phyloP scores from a whole-genome alignment of 1,284 basidiomycete species.

The Trametes hirsuta region DNA sequence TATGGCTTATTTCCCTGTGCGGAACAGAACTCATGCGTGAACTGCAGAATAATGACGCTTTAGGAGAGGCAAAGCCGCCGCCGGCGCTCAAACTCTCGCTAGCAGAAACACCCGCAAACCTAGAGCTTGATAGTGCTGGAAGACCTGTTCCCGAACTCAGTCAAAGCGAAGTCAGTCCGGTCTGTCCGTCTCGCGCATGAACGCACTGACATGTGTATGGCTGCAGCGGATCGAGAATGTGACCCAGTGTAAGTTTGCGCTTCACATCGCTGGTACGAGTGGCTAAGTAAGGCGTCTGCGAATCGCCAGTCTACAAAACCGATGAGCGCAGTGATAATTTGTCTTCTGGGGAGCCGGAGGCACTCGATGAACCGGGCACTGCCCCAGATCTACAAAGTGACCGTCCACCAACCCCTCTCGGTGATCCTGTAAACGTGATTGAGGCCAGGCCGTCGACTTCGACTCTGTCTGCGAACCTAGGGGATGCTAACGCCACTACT shows the following conservation, averaged over 20 bases:
- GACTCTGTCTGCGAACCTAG: not conserved
- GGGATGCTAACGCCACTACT: not conserved
- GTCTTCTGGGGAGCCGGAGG: constrained; percentile 4
- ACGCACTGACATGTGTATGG: not conserved
- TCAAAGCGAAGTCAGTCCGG: constrained; percentile 22
- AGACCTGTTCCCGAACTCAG: constrained; percentile 19
- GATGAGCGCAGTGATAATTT: constrained; percentile 30
- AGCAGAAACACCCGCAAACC: constrained; percentile 18
- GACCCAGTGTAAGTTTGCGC: constrained; percentile 19
- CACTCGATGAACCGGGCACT: not conserved
- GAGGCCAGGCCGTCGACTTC: too few relatives aligned
- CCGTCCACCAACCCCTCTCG: not conserved
- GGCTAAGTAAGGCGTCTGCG: not conserved
- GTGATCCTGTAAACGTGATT: not conserved
- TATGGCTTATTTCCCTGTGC: not conserved
- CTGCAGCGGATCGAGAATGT: constrained; percentile 27
- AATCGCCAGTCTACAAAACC: constrained; percentile 29
- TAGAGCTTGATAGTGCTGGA: constrained; percentile 26
- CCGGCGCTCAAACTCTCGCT: constrained; percentile 23
- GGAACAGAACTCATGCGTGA: too few relatives aligned
- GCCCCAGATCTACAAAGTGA: not conserved
- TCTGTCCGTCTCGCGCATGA: not conserved
- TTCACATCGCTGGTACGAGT: not conserved
- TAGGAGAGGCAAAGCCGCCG: not conserved
- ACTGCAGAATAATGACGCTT: not conserved